Evolutionary conservation across 257 asterid genomes (phyloP), one percentile per base, ranked within the genome.

Genomic region (Jacaranda mimosifolia): DNA sequence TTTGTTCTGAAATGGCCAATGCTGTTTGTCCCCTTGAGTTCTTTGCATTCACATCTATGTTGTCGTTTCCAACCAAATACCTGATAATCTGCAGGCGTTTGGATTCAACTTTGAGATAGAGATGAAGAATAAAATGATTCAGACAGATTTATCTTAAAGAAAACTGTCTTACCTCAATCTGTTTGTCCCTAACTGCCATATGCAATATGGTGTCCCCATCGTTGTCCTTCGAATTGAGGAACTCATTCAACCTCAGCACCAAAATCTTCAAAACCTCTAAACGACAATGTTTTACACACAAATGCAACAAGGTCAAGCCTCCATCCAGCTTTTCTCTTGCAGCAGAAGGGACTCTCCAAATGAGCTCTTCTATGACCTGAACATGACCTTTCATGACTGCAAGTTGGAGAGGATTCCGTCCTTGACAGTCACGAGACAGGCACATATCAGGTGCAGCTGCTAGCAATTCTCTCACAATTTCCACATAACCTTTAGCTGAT

Each of bases 351-450:
- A 70, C 73, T 1, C 5, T 9, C 3, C 26, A 42, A 3, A 79
- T 15, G 10, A 90, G 78, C 70, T 76, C 83, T 3, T 52, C 36
- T 68, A 86, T 1, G 6, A 82, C 85, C 46, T 3, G 43, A 17
- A 60, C 72, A 1, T 48, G 87, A 15, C 96, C 93, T 65, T 79
- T 82, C n/a, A 86, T 77, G 53, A 87, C 90, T 0, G 93, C 93
- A 4, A 88, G 79, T 58, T 88, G 91, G 4, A 90, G 67, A 14
- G 95, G 91, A 15, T 86, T 86, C 82, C 86, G 76, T 19, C 95
- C 95, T 12, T 82, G 84, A 0, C 73, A 72, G 74, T 88, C 91
- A 2, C 85, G 84, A 0, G 81, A 74, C 7, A 85, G 60, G 45
- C 90, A 85, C 85, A 80, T 76, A n/a, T 83, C 81, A 4, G 89